These are phyloP conservation scores for Conoideocrella luteorostrata DNA, from an alignment of 2,329 filamentous ascomycete genomes.

Conservation along the genomic window DNA sequence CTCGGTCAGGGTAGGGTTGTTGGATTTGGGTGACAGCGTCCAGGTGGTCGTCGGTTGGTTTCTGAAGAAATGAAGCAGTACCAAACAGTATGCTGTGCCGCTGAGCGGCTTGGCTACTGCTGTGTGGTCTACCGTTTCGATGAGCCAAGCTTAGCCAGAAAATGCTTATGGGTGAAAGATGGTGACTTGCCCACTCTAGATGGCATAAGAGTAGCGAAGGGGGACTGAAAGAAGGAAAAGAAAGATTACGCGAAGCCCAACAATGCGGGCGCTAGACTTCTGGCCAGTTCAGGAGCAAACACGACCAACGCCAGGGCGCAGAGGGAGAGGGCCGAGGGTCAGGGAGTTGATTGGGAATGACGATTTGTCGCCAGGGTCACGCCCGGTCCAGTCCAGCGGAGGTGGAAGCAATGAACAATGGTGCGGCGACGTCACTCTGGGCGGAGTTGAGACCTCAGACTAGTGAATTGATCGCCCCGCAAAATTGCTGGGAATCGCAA, in stretches of 20 bases:
- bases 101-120: too few species aligned
- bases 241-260: neutral
- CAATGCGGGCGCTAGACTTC: neutral
- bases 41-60: too few species aligned
- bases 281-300: neutral
- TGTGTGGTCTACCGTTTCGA: too few species aligned
- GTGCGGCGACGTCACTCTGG: slow-evolving; percentile 9
- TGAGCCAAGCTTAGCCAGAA: too few species aligned
- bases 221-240: neutral
- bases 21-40: too few species aligned
- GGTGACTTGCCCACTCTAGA: too few species aligned
- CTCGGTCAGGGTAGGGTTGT: too few species aligned
- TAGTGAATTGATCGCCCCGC: neutral
- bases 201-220: too few species aligned
- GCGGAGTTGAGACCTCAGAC: neutral
- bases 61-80: too few species aligned
- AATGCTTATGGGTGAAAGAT: too few species aligned
- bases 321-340: neutral
- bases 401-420: slow-evolving; percentile 3
- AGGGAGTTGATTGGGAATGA: slow-evolving; percentile 8
- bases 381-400: neutral
- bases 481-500: neutral
- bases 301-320: neutral
- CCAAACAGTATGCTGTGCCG: too few species aligned
- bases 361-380: slow-evolving; percentile 12